A percentile compares a stretch with the other conserved stretches of the same genome.
These are phyloP conservation scores for Venturia oleaginea DNA, from an alignment of 2,329 filamentous ascomycete genomes.

Conservation along the genomic window DNA sequence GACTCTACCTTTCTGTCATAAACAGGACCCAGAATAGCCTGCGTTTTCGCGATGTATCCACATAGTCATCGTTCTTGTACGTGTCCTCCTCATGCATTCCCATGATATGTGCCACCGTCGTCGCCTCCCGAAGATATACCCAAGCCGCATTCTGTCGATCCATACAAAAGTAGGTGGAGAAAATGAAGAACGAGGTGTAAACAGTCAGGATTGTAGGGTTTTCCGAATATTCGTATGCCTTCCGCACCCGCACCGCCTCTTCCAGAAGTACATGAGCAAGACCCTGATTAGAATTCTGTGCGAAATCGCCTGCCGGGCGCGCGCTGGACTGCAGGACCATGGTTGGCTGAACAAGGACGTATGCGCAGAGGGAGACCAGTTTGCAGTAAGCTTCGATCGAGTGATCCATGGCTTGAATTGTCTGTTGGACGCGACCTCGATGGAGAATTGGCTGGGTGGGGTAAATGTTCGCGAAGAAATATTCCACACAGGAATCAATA, in stretches of 20 bases:
- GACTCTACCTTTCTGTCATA: conserved; percentile 47
- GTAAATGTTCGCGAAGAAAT: conserved; percentile 54
- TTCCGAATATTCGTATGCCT: conserved; percentile 49
- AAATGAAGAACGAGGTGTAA: conserved; percentile 55
- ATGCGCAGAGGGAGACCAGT: conserved; percentile 42
- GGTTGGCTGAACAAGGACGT: conserved; percentile 42
- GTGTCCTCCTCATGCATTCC: conserved; percentile 50
- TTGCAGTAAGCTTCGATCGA: conserved; percentile 50
- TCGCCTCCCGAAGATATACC: conserved; percentile 53
- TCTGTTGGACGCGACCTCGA: conserved; percentile 41
- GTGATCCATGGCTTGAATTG: conserved; percentile 43
- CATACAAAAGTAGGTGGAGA: conserved; percentile 52
- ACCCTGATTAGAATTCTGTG: not conserved
- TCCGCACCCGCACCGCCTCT: conserved; percentile 48
- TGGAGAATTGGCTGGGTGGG: conserved; percentile 56
- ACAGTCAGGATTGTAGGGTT: conserved; percentile 46
- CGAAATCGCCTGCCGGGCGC: conserved; percentile 7
- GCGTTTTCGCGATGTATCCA: conserved; percentile 46
- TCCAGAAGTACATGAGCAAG: conserved; percentile 43
- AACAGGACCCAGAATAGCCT: conserved; percentile 56
- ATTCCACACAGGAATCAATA: conserved; percentile 47
- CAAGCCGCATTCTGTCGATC: conserved; percentile 54
- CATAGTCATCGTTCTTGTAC: conserved; percentile 40
- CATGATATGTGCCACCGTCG: conserved; percentile 50
- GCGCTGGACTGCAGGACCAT: conserved; percentile 32